These are phyloP conservation scores for Cucurbita ficifolia DNA, from an alignment of 306 rosid species.

Conservation along the genomic window DNA sequence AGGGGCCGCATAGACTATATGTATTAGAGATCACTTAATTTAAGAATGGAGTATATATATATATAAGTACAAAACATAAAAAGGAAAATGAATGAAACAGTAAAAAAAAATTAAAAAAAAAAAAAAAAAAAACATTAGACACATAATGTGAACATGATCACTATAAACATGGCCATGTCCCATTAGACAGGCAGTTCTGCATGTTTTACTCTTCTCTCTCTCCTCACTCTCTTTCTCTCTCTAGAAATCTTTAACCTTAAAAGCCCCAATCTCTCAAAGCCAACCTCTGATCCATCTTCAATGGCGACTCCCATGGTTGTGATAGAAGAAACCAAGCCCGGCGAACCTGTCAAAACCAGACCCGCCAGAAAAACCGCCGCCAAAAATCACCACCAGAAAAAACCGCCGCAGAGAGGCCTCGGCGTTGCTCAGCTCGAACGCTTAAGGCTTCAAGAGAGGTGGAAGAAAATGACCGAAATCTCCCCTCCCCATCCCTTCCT, in stretches of 20 bases:
- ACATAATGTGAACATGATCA: not conserved
- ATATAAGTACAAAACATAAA: too few species aligned
- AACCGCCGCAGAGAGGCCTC: conserved; percentile 52
- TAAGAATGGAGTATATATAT: too few species aligned
- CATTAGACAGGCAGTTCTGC: conserved; percentile 28
- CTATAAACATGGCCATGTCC: conserved; percentile 15
- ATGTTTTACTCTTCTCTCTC: conserved; percentile 12
- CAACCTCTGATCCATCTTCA: not conserved
- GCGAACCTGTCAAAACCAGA: conserved; percentile 10
- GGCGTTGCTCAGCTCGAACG: conserved; percentile 57
- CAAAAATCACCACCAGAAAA: conserved; percentile 27
- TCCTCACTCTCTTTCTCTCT: not conserved
- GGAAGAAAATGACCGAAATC: conserved; percentile 23
- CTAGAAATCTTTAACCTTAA: not conserved
- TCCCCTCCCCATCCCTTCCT: conserved; percentile 7
- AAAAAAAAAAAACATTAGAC: not conserved
- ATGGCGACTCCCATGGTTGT: conserved; percentile 18
- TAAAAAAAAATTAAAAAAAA: too few species aligned
- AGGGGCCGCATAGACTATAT: too few species aligned
- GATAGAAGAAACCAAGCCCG: not conserved
- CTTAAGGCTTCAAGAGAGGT: conserved; percentile 31
- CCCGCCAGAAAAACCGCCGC: conserved; percentile 10
- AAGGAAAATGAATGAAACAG: too few species aligned
- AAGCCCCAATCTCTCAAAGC: not conserved
- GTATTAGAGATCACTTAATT: too few species aligned